Percentiles rank a stretch among this genome's conserved stretches.
phyloP scores from a whole-genome alignment of 768 basidiomycete species.

The Panellus pusillus region DNA sequence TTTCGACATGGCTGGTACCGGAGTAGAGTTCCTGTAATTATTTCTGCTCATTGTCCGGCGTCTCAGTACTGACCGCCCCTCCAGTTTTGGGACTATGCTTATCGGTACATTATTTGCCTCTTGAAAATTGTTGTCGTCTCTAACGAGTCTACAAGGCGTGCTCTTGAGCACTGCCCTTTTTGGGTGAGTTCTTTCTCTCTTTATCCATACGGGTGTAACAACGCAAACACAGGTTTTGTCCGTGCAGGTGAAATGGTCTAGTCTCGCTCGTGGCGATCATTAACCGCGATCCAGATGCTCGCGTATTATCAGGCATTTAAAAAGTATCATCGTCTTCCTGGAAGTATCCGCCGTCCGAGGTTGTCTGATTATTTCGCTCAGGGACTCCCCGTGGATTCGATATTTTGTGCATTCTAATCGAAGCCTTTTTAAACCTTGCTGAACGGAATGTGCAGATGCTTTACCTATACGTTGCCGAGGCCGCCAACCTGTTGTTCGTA shows the following conservation, averaged over 20 bases:
- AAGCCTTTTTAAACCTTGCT: background rate
- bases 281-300: constrained; percentile 14
- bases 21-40: constrained; percentile 19
- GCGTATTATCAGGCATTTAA: constrained; percentile 12
- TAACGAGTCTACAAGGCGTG: background rate
- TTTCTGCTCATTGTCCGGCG: background rate
- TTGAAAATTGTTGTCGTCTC: too few relatives aligned
- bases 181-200: background rate
- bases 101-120: background rate
- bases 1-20: constrained; percentile 16
- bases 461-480: constrained; percentile 14
- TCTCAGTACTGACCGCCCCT: background rate
- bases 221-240: background rate
- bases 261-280: too few relatives aligned
- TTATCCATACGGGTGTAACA: background rate
- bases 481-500: constrained; percentile 10
- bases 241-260: constrained; percentile 2
- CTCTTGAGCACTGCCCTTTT: constrained; percentile 12
- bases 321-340: background rate
- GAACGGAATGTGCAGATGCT: constrained; percentile 4
- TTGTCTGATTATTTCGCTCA: background rate
- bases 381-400: constrained; percentile 16
- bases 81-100: constrained; percentile 19
- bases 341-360: too few relatives aligned
- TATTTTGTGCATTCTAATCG: constrained; percentile 6